Percentiles rank a stretch among this genome's conserved stretches.
Conservation (phyloP, 2,329 filamentous ascomycete genomes). For the Botryosphaeria dothidea region DNA sequence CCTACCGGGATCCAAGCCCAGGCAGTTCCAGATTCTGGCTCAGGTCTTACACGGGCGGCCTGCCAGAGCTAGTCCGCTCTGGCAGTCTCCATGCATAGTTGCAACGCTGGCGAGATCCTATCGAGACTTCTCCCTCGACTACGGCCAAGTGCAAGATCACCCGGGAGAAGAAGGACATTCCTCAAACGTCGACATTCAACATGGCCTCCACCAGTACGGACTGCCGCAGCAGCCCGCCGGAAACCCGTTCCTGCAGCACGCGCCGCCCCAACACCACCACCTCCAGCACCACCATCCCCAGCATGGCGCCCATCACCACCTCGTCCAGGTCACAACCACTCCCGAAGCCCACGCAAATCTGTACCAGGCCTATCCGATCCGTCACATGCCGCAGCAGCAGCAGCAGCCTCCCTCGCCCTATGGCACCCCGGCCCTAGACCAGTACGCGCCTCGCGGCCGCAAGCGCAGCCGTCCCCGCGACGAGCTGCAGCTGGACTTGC, state of each 20-base stretch:
- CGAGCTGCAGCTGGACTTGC: slow-evolving; percentile 38
- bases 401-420: slow-evolving; percentile 30
- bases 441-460: slow-evolving; percentile 30
- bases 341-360: slow-evolving; percentile 13
- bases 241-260: slow-evolving; percentile 29
- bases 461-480: slow-evolving; percentile 46
- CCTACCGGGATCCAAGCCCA: slow-evolving; percentile 1
- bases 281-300: slow-evolving; percentile 24
- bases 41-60: slow-evolving; percentile 46
- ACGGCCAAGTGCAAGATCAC: slow-evolving; percentile 43
- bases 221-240: slow-evolving; percentile 25
- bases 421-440: slow-evolving; percentile 30
- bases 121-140: slow-evolving; percentile 50
- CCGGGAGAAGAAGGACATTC: slow-evolving; percentile 44
- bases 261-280: slow-evolving; percentile 24
- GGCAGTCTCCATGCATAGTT: slow-evolving; percentile 53
- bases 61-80: slow-evolving; percentile 52
- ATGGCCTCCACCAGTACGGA: slow-evolving; percentile 41
- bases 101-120: slow-evolving; percentile 51
- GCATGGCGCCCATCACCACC: slow-evolving; percentile 36
- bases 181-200: slow-evolving; percentile 43
- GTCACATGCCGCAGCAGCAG: slow-evolving; percentile 34
- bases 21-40: slow-evolving; percentile 28
- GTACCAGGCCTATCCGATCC: slow-evolving; percentile 21
- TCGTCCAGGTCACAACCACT: slow-evolving; percentile 40